These are phyloP conservation scores for Penicillium brevicompactum DNA, from an alignment of 2,329 filamentous ascomycete species.

Conservation along the genomic window DNA sequence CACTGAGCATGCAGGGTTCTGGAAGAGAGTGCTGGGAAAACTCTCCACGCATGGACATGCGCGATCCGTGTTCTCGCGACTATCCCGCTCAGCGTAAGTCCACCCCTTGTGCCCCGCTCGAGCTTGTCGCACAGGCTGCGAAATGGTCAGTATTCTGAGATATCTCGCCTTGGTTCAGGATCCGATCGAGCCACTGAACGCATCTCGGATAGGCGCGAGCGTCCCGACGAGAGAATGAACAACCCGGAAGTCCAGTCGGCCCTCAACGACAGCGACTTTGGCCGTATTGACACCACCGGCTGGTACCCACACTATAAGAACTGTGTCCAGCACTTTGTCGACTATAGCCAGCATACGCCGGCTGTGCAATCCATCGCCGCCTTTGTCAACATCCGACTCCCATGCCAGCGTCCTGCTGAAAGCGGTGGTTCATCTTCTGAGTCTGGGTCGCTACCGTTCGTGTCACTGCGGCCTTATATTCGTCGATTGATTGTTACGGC, in stretches of 20 bases:
- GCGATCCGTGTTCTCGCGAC: conserved; percentile 30
- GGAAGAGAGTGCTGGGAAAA: conserved; percentile 35
- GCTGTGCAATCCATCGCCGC: conserved; percentile 84
- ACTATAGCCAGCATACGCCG: conserved; percentile 78
- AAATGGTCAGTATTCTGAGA: conserved; percentile 66
- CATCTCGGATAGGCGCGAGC: conserved; percentile 26
- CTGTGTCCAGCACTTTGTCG: conserved; percentile 85
- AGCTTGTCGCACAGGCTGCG: conserved; percentile 40
- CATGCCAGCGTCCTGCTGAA: conserved; percentile 67
- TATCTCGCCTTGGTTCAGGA: conserved; percentile 21
- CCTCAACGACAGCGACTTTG: conserved; percentile 34
- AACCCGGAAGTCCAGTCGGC: conserved; percentile 14
- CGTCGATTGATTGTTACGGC: conserved; percentile 91
- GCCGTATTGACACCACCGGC: conserved; percentile 68
- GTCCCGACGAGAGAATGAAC: conserved; percentile 13
- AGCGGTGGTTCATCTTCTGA: conserved; percentile 32
- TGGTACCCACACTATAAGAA: conserved; percentile 90
- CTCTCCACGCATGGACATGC: conserved; percentile 31
- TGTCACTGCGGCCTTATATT: conserved; percentile 83
- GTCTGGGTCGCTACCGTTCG: conserved; percentile 35
- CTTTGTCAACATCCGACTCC: conserved; percentile 88
- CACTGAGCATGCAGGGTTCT: conserved; percentile 32
- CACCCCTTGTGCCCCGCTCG: neutral
- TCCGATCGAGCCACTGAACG: conserved; percentile 32
- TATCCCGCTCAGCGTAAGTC: conserved; percentile 32